Evolutionary conservation across 73 alveolate species (phyloP), one percentile per base, ranked within the genome.

Genomic region (Durusdinium trenchii): DNA sequence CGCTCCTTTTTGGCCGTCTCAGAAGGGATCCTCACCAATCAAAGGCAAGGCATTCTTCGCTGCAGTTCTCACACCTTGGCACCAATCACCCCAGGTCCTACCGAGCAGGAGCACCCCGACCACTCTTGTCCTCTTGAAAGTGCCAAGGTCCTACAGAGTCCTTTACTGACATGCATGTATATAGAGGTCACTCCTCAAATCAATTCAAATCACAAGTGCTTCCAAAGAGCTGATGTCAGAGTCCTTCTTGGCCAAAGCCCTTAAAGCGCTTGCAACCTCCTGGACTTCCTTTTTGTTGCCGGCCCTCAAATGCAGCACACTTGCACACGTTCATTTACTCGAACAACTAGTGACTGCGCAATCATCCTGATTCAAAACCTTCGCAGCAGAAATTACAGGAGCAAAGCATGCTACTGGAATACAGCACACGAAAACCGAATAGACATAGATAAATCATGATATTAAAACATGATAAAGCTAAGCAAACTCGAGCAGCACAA

Each of bases 11-110:
- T 61, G 10, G 89, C 61, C 14, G 87, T 20, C 30, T 90, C 83
- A 90, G 61, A 64, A 90, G 40, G 96, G 96, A 50, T 90, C 96
- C 96, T 60, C 96, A 50, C 96, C 96, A 67, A 90, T 75, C 52
- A 75, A 75, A n/a, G 83, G 96, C 61, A 90, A 73, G 45, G 96
- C 96, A 67, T 90, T 90, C 47, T 90, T 90, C 52, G 96, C 86
- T 40, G 96, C 96, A 26, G 96, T 90, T 73, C 96, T 51, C 86
- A 90, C 96, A n/a, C 96, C 96, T 89, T 38, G 10, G 50, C 94
- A 60, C 73, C 73, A 1, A 23, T 60, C 73, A 60, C 30, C 73
- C 73, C 18, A 60, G 30, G 32, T 12, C 32, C 23, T 23, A 57
- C 12, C 73, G 73, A 1, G 73, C 30, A 23, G 30, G 18, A 32